Evolutionary conservation across 164 flowering plant genomes (phyloP).

Genomic region (Magnolia officinalis): DNA sequence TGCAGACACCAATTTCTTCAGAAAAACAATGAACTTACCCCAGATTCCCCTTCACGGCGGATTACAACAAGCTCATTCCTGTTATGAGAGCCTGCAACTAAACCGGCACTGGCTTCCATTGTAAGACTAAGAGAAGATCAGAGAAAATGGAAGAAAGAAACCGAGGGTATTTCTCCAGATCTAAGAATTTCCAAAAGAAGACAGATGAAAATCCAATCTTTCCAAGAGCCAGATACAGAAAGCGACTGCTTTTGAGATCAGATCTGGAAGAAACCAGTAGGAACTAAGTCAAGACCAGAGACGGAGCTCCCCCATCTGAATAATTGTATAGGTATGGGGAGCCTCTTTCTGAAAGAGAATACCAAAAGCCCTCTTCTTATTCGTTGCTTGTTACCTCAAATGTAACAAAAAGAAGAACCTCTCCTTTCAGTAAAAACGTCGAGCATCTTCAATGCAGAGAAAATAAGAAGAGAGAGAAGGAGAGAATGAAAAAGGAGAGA

Average conservation of each 20-base stretch:
- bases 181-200: background rate
- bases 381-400: slow-evolving; percentile 31
- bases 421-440: slow-evolving; percentile 23
- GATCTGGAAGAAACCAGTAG: background rate
- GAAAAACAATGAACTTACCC: slow-evolving; percentile 23
- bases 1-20: background rate
- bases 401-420: slow-evolving; percentile 4
- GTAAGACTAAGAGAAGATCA: background rate
- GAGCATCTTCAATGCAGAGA: slow-evolving; percentile 13
- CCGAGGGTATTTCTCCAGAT: slow-evolving; percentile 15
- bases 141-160: background rate
- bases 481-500: background rate
- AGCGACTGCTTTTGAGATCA: background rate
- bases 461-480: background rate
- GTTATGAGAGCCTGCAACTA: slow-evolving; percentile 64
- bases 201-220: slow-evolving; percentile 15
- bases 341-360: background rate
- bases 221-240: background rate
- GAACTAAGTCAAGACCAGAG: no score
- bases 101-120: slow-evolving; percentile 61
- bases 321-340: background rate
- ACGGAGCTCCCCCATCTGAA: slow-evolving; percentile 18
- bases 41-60: slow-evolving; percentile 43
- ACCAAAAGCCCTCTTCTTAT: slow-evolving; percentile 18
- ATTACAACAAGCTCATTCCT: slow-evolving; percentile 60